Conservation (phyloP, 345 rosid genomes). For the Streptanthus diversifolius region DNA sequence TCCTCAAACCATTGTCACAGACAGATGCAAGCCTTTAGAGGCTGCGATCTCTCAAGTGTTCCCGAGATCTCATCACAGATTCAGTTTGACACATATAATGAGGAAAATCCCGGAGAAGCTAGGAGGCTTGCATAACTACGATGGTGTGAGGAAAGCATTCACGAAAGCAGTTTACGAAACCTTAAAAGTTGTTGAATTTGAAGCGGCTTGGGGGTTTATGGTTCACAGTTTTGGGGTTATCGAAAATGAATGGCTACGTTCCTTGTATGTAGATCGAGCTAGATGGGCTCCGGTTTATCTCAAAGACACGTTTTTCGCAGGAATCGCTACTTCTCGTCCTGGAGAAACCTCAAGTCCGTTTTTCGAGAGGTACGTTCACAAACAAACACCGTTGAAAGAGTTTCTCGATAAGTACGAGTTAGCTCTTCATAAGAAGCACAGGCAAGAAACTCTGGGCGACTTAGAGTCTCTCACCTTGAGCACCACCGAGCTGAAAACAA, state of each 20-base stretch:
- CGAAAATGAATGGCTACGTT: constrained; percentile 63
- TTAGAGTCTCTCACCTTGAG: constrained; percentile 50
- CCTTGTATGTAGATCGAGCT: constrained; percentile 66
- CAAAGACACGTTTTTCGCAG: constrained; percentile 72
- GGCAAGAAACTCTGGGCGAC: constrained; percentile 64
- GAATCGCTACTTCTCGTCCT: constrained; percentile 48
- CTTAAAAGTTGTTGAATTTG: constrained; percentile 63
- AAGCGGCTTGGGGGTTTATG: constrained; percentile 68
- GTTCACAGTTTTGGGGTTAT: constrained; percentile 52
- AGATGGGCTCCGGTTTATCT: constrained; percentile 81
- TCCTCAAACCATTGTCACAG: constrained; percentile 62
- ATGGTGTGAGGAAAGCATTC: constrained; percentile 50
- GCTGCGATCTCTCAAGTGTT: constrained; percentile 52
- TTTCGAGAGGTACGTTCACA: constrained; percentile 65
- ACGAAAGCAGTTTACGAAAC: constrained; percentile 49
- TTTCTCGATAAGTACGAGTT: constrained; percentile 81
- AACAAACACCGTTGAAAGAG: constrained; percentile 80
- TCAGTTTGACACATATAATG: constrained; percentile 47
- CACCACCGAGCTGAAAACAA: constrained; percentile 48
- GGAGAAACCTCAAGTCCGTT: constrained; percentile 51
- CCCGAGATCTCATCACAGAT: constrained; percentile 53
- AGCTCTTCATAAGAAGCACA: constrained; percentile 68
- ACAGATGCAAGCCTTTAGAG: constrained; percentile 57
- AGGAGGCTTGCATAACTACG: constrained; percentile 52
- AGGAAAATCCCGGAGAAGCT: constrained; percentile 51